These are phyloP conservation scores for Rhinocladiella mackenziei DNA, from an alignment of 2,329 filamentous ascomycete species.

Conservation along the genomic window DNA sequence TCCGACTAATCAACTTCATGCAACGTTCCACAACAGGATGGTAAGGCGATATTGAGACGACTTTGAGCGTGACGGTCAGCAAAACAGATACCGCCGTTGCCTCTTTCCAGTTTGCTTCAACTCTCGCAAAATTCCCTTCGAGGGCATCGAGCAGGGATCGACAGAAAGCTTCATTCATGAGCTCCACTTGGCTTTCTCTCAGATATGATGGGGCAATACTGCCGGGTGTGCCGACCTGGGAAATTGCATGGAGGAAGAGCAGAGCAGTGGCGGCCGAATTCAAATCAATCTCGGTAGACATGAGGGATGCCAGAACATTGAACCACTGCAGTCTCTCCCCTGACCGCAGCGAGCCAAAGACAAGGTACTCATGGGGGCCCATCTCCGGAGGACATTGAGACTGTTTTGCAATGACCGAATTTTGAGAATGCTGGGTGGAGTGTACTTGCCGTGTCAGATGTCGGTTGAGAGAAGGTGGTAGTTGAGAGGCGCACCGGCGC, in stretches of 20 bases:
- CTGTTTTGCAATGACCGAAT: slow-evolving; percentile 52
- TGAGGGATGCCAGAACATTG: slow-evolving; percentile 54
- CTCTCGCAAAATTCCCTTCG: slow-evolving; percentile 31
- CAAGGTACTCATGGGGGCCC: slow-evolving; percentile 52
- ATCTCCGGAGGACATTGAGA: slow-evolving; percentile 47
- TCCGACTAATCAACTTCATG: slow-evolving; percentile 40
- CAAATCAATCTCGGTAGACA: slow-evolving; percentile 48
- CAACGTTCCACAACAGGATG: background rate
- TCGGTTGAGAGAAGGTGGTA: slow-evolving; percentile 1
- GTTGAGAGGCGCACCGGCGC: slow-evolving; percentile 11
- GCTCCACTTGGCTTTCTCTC: slow-evolving; percentile 29
- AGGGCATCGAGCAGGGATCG: slow-evolving; percentile 36
- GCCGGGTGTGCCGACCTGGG: slow-evolving; percentile 44
- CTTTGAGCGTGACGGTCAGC: slow-evolving; percentile 40
- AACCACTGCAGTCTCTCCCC: slow-evolving; percentile 52
- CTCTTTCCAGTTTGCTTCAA: slow-evolving; percentile 53
- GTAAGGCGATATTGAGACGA: slow-evolving; percentile 40
- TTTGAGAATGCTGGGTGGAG: slow-evolving; percentile 36
- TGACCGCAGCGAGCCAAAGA: slow-evolving; percentile 48
- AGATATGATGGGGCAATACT: background rate
- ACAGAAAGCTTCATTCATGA: slow-evolving; percentile 30
- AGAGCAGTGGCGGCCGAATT: slow-evolving; percentile 47
- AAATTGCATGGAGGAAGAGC: slow-evolving; percentile 49
- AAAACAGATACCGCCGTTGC: slow-evolving; percentile 41
- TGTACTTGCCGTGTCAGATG: slow-evolving; percentile 13